Evolutionary conservation across 768 basidiomycete genomes (phyloP).

Genomic region (Hygrophorus pudorinus): DNA sequence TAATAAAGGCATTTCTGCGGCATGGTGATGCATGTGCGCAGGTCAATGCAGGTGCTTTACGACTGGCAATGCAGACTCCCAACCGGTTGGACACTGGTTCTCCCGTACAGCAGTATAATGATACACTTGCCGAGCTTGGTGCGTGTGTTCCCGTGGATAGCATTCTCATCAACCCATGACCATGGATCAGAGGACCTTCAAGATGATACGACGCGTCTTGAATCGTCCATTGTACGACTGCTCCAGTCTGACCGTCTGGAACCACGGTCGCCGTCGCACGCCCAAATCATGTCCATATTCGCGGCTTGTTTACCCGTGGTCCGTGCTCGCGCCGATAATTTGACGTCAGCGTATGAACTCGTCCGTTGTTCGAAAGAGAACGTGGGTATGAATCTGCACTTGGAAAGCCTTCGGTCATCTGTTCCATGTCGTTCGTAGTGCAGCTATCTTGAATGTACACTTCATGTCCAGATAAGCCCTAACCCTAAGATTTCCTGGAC

Average conservation of each 20-base stretch:
- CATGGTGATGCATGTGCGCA: no score
- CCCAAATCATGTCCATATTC: slow-evolving; percentile 27
- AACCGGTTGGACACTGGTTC: no score
- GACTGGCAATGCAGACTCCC: no score
- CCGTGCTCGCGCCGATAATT: slow-evolving; percentile 34
- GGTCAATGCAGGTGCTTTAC: no score
- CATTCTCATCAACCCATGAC: slow-evolving; percentile 21
- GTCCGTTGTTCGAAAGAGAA: slow-evolving; percentile 43
- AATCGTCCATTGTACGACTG: slow-evolving; percentile 14
- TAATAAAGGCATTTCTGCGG: no score
- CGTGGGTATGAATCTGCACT: slow-evolving; percentile 32
- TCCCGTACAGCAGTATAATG: no score
- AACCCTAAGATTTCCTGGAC: no score
- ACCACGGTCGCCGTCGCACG: not conserved
- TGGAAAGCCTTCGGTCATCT: slow-evolving; percentile 30
- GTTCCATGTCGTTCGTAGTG: not conserved
- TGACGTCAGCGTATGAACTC: slow-evolving; percentile 38
- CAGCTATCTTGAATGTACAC: no score
- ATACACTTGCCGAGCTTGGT: no score
- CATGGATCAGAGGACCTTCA: slow-evolving; percentile 15
- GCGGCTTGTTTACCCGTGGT: slow-evolving; percentile 38
- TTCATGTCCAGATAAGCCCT: no score
- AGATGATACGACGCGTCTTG: slow-evolving; percentile 14
- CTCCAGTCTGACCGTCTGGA: slow-evolving; percentile 10
- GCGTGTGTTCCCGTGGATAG: no score